Percentiles rank a stretch among this genome's conserved stretches.
Evolutionary conservation across 2,329 filamentous ascomycete species (phyloP).

Genomic region (Cordyceps tenuipes): DNA sequence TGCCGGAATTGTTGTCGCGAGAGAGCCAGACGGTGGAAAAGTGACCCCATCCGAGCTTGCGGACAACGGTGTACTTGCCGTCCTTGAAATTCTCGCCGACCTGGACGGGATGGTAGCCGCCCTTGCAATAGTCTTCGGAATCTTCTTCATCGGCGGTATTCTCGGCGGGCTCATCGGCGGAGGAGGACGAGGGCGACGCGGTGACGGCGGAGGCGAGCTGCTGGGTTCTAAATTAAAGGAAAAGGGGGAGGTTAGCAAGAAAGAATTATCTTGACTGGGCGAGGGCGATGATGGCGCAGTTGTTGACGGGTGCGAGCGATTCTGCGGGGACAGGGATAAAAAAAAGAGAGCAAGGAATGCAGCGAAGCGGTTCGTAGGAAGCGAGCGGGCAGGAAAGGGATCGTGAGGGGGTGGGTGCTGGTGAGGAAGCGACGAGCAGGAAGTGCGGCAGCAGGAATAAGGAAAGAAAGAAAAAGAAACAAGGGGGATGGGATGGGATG

Average conservation of each 20-base stretch:
- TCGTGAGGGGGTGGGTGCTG: not conserved
- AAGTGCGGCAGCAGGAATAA: too few relatives aligned
- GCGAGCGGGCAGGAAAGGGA: not conserved
- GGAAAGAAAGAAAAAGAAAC: not conserved
- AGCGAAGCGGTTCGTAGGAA: not conserved
- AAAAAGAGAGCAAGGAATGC: too few relatives aligned
- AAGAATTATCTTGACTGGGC: conserved; percentile 12
- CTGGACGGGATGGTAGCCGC: conserved; percentile 90
- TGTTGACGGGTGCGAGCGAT: not conserved
- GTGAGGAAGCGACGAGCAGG: not conserved
- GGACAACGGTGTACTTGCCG: conserved; percentile 89
- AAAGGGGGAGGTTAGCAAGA: conserved; percentile 16
- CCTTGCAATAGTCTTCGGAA: conserved; percentile 98
- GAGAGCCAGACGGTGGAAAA: conserved; percentile 94
- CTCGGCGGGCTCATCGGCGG: conserved; percentile 75
- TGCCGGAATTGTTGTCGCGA: conserved; percentile 76
- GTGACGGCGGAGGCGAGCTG: conserved; percentile 51
- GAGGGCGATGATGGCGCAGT: not conserved
- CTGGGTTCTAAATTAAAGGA: conserved; percentile 35
- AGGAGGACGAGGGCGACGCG: conserved; percentile 70
- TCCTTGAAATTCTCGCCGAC: conserved; percentile 97
- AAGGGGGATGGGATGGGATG: not conserved
- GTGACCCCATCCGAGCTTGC: conserved; percentile 96
- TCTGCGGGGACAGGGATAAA: not conserved
- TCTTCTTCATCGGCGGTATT: conserved; percentile 97